Conservation (phyloP, 2,329 filamentous ascomycete genomes). For the Rosellinia necatrix region DNA sequence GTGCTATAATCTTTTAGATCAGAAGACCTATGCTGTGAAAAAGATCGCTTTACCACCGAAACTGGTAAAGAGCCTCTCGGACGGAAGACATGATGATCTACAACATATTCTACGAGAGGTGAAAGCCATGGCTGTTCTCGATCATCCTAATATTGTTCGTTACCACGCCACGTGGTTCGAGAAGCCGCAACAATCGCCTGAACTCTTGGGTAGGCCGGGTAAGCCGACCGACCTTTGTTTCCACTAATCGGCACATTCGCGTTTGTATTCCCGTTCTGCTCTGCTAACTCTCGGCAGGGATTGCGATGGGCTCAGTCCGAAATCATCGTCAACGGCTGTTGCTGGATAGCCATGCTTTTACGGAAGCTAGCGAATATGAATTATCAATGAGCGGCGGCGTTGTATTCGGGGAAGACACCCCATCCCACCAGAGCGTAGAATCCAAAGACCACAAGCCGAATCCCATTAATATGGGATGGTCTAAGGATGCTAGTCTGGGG, state of each 20-base stretch:
- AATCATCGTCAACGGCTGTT: constrained; percentile 28
- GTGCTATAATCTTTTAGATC: constrained; percentile 39
- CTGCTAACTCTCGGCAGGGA: constrained; percentile 6
- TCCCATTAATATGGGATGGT: constrained; percentile 29
- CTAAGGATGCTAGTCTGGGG: constrained; percentile 44
- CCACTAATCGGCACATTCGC: background rate
- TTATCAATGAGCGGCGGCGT: constrained; percentile 24
- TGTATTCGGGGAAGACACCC: constrained; percentile 33
- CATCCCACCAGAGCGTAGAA: constrained; percentile 9
- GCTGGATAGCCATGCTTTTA: constrained; percentile 31
- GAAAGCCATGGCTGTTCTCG: constrained; percentile 39
- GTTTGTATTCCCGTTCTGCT: background rate
- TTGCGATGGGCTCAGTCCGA: constrained; percentile 3
- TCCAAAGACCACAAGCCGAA: background rate
- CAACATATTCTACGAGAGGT: constrained; percentile 40
- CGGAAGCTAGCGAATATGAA: constrained; percentile 9
- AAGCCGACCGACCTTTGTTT: constrained; percentile 1
- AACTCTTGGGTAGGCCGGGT: constrained; percentile 8
- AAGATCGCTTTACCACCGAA: constrained; percentile 38
- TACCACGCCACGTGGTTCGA: constrained; percentile 43
- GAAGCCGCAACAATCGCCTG: constrained; percentile 31
- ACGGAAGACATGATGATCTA: constrained; percentile 39
- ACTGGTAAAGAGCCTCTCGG: constrained; percentile 36
- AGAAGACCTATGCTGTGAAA: constrained; percentile 41
- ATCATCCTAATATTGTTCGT: constrained; percentile 42